Conservation (phyloP, 495 filamentous ascomycete species). For the Aspergillus egyptiacus region DNA sequence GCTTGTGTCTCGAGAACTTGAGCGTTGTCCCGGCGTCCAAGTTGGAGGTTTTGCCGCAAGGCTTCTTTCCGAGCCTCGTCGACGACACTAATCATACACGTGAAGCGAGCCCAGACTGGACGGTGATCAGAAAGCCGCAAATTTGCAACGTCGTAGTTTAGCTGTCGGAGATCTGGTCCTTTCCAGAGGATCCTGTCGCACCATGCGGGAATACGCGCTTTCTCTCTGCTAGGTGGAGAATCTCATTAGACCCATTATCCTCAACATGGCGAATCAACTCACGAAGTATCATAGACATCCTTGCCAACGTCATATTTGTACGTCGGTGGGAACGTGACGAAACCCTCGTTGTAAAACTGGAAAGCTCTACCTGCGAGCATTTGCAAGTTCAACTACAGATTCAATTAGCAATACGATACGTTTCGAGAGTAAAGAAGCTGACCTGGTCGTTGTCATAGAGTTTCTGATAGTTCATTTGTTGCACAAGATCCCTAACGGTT, state of each 20-base stretch:
- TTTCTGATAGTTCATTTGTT: conserved; percentile 61
- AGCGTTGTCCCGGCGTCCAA: conserved; percentile 56
- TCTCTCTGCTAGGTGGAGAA: conserved; percentile 54
- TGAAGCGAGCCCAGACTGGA: conserved; percentile 84
- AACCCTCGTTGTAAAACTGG: conserved; percentile 81
- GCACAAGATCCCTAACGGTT: conserved; percentile 66
- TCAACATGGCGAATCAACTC: conserved; percentile 27
- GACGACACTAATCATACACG: conserved; percentile 72
- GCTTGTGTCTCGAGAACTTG: conserved; percentile 34
- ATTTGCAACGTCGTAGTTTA: conserved; percentile 69
- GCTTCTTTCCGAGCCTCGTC: conserved; percentile 65
- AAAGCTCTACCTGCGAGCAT: conserved; percentile 91
- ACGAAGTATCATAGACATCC: conserved; percentile 90
- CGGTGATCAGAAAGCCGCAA: conserved; percentile 89
- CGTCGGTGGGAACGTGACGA: conserved; percentile 80
- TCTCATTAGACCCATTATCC: neutral
- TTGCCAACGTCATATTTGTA: conserved; percentile 91
- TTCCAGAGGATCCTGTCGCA: conserved; percentile 88
- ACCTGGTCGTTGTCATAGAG: conserved; percentile 94
- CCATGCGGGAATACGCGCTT: conserved; percentile 92
- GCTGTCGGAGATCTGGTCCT: conserved; percentile 75
- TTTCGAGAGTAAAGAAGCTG: conserved; percentile 7
- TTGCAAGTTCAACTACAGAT: conserved; percentile 77
- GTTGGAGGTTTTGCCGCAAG: conserved; percentile 67
- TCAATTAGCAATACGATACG: conserved; percentile 5